Evolutionary conservation across 2,329 filamentous ascomycete genomes (phyloP).

Genomic region (Paecilomyces dactylethromorphus): DNA sequence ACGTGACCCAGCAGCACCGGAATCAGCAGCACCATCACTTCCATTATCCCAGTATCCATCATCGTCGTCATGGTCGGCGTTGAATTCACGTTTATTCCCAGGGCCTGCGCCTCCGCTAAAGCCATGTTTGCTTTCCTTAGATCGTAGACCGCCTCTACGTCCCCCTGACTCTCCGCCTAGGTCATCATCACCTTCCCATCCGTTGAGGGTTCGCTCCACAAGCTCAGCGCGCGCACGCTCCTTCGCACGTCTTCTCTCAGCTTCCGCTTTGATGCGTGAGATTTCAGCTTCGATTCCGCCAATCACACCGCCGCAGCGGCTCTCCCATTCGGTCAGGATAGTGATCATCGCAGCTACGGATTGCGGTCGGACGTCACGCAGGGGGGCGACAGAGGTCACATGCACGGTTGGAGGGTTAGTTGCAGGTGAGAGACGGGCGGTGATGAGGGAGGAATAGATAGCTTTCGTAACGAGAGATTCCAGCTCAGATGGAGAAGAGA

Average conservation of each 20-base stretch:
- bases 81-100: conserved; percentile 36
- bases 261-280: conserved; percentile 54
- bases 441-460: conserved; percentile 77
- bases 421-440: conserved; percentile 81
- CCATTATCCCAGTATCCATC: conserved; percentile 29
- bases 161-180: conserved; percentile 6
- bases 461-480: conserved; percentile 82
- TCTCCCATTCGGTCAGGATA: conserved; percentile 67
- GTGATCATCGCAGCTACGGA: conserved; percentile 62
- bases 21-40: conserved; percentile 19
- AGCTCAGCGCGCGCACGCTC: conserved; percentile 43
- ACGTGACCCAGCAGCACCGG: conserved; percentile 17
- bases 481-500: conserved; percentile 62
- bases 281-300: conserved; percentile 71
- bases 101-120: conserved; percentile 8
- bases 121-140: conserved; percentile 4
- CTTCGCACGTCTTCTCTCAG: conserved; percentile 48
- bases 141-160: neutral
- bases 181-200: conserved; percentile 17
- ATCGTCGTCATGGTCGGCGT: conserved; percentile 29
- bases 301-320: conserved; percentile 69
- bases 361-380: conserved; percentile 76
- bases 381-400: conserved; percentile 72
- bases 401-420: conserved; percentile 67
- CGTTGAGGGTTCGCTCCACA: conserved; percentile 46